These are phyloP conservation scores for Colletotrichum abscissum DNA, from an alignment of 2,329 filamentous ascomycete species.

Conservation along the genomic window DNA sequence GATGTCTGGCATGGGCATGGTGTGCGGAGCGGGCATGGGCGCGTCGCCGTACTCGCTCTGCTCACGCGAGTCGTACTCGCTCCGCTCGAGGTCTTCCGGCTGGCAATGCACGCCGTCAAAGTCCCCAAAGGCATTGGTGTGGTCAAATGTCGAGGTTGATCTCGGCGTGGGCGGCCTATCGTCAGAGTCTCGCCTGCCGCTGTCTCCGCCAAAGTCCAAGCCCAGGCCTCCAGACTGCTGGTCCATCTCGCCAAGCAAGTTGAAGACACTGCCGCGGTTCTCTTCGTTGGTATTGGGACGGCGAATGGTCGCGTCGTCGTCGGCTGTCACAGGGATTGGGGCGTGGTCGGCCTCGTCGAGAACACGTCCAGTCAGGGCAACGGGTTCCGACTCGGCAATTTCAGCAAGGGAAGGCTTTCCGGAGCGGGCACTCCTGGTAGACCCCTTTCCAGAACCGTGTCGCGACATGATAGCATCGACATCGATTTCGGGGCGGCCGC, in stretches of 20 bases:
- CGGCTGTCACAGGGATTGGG: constrained; percentile 43
- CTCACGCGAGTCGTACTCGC: constrained; percentile 36
- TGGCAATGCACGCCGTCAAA: constrained; percentile 85
- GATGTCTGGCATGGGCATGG: constrained; percentile 37
- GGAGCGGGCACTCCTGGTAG: constrained; percentile 61
- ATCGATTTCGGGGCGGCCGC: constrained; percentile 54
- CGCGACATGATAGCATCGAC: constrained; percentile 57
- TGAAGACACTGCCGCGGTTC: constrained; percentile 36
- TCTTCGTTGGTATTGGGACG: constrained; percentile 37
- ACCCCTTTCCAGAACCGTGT: constrained; percentile 66
- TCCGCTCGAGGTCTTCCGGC: constrained; percentile 55
- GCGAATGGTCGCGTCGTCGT: constrained; percentile 51
- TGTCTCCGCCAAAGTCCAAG: constrained; percentile 25
- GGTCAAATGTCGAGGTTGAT: constrained; percentile 56
- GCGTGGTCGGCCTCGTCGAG: constrained; percentile 65
- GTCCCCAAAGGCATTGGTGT: constrained; percentile 76
- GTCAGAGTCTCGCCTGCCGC: constrained; percentile 23
- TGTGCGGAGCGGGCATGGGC: constrained; percentile 27
- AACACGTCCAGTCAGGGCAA: constrained; percentile 60
- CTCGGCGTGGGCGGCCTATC: constrained; percentile 41
- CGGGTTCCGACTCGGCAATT: constrained; percentile 68
- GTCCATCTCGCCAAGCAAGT: constrained; percentile 49
- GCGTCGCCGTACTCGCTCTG: constrained; percentile 7
- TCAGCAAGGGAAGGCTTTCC: constrained; percentile 64
- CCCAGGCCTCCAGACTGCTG: constrained; percentile 16